phyloP scores from a whole-genome alignment of 495 filamentous ascomycete genomes.

The Aspergillus sclerotiicarbonarius region DNA sequence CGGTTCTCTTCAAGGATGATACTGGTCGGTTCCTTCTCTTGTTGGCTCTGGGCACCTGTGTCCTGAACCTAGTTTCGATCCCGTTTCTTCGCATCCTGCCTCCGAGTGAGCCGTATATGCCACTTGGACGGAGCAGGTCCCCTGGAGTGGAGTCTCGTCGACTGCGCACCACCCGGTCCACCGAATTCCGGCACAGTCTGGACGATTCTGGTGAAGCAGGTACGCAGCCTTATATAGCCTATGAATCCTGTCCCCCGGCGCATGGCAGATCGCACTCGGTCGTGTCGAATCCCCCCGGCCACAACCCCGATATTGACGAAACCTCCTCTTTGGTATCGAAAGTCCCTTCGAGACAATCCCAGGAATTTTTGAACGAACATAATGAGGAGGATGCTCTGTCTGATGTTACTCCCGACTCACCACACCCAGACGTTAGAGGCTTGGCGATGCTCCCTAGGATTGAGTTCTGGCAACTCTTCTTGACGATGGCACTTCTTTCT shows the following conservation, averaged over 20 bases:
- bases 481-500: conserved; percentile 81
- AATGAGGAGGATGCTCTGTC: conserved; percentile 29
- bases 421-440: conserved; percentile 88
- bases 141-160: conserved; percentile 51
- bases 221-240: conserved; percentile 53
- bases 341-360: conserved; percentile 41
- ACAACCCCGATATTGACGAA: conserved; percentile 58
- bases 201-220: conserved; percentile 61
- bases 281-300: conserved; percentile 37
- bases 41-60: conserved; percentile 75
- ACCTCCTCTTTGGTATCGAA: conserved; percentile 80
- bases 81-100: conserved; percentile 80
- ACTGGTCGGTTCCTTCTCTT: conserved; percentile 77
- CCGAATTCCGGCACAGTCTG: conserved; percentile 43
- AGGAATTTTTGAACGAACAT: conserved; percentile 17
- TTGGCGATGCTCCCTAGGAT: conserved; percentile 67
- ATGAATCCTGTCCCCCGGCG: conserved; percentile 27
- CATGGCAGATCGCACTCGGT: conserved; percentile 36
- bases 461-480: conserved; percentile 90
- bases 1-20: conserved; percentile 77
- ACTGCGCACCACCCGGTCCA: conserved; percentile 62
- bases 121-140: conserved; percentile 54
- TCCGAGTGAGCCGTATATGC: conserved; percentile 59
- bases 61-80: conserved; percentile 67
- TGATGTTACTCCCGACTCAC: conserved; percentile 48